Evolutionary conservation across 192 early-diverging fungal species (phyloP).

Genomic region (Entrophospora sp.): DNA sequence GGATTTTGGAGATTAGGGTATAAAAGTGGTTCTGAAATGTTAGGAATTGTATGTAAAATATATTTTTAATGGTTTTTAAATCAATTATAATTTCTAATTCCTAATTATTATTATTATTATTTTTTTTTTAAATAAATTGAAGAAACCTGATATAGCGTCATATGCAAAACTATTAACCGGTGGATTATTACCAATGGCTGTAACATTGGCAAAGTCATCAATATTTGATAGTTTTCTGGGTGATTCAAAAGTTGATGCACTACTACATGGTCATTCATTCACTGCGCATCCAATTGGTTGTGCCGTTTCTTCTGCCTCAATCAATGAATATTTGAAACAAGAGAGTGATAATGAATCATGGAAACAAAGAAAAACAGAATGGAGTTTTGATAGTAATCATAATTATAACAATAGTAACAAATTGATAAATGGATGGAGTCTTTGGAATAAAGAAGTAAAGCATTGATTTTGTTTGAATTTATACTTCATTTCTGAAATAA

Average conservation of each 20-base stretch:
- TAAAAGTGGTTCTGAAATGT: constrained; percentile 42
- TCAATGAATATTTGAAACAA: constrained; percentile 40
- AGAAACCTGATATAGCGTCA: constrained; percentile 65
- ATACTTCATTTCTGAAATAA: neutral
- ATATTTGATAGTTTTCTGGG: constrained; percentile 62
- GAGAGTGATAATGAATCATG: neutral
- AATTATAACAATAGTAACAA: constrained; percentile 5
- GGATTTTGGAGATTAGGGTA: constrained; percentile 63
- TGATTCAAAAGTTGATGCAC: constrained; percentile 53
- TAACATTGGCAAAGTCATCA: constrained; percentile 51
- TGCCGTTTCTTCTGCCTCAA: constrained; percentile 49
- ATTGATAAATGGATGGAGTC: constrained; percentile 34
- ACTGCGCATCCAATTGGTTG: constrained; percentile 80
- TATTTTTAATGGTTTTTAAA: neutral
- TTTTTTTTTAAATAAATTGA: neutral
- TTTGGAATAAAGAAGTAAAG: constrained; percentile 41
- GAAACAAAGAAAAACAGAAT: constrained; percentile 23
- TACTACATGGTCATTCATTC: constrained; percentile 78
- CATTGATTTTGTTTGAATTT: neutral
- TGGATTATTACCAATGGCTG: constrained; percentile 60
- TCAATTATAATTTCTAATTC: neutral
- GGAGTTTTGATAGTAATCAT: constrained; percentile 31
- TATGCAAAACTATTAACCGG: constrained; percentile 76
- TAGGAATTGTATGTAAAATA: constrained; percentile 44
- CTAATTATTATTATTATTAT: constrained; percentile 14